Percentiles rank a stretch among this genome's conserved stretches.
phyloP scores from a whole-genome alignment of 2,329 filamentous ascomycete species.

The Epichloe bromicola region DNA sequence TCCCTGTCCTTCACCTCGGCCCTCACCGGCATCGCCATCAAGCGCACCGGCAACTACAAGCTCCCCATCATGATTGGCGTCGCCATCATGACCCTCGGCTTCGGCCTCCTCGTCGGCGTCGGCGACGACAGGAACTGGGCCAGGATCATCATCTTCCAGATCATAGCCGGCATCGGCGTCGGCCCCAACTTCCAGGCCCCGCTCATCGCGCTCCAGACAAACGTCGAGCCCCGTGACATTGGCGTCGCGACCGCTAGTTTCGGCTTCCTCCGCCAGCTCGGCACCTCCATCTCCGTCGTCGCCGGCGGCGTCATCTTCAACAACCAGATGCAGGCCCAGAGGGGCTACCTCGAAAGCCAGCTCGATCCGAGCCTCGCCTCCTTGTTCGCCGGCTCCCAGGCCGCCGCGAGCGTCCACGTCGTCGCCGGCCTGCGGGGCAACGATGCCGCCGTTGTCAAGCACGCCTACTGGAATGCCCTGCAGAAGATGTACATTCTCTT shows the following conservation, averaged over 20 bases:
- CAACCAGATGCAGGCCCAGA: conserved; percentile 53
- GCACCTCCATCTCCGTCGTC: conserved; percentile 54
- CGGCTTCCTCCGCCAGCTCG: conserved; percentile 54
- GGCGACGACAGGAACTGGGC: conserved; percentile 39
- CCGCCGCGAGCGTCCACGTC: conserved; percentile 46
- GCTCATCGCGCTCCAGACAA: conserved; percentile 54
- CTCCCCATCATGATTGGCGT: conserved; percentile 46
- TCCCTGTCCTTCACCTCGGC: conserved; percentile 52
- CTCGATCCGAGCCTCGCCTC: conserved; percentile 38
- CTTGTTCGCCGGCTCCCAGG: conserved; percentile 43
- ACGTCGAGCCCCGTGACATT: conserved; percentile 48
- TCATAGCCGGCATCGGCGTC: conserved; percentile 49
- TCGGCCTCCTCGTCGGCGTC: conserved; percentile 51
- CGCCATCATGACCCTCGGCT: conserved; percentile 47
- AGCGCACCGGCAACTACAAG: conserved; percentile 53
- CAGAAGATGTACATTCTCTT: conserved; percentile 47
- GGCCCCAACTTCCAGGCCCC: conserved; percentile 59
- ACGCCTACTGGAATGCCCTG: conserved; percentile 36
- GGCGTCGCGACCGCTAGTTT: conserved; percentile 57
- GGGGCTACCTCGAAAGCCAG: conserved; percentile 30
- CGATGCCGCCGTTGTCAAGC: conserved; percentile 29
- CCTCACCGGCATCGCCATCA: conserved; percentile 41
- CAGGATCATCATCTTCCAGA: conserved; percentile 47
- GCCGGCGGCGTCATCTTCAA: conserved; percentile 70
- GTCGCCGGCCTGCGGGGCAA: conserved; percentile 37